Evolutionary conservation across 2,329 filamentous ascomycete species (phyloP).

Genomic region (Cryphonectria carpinicola): DNA sequence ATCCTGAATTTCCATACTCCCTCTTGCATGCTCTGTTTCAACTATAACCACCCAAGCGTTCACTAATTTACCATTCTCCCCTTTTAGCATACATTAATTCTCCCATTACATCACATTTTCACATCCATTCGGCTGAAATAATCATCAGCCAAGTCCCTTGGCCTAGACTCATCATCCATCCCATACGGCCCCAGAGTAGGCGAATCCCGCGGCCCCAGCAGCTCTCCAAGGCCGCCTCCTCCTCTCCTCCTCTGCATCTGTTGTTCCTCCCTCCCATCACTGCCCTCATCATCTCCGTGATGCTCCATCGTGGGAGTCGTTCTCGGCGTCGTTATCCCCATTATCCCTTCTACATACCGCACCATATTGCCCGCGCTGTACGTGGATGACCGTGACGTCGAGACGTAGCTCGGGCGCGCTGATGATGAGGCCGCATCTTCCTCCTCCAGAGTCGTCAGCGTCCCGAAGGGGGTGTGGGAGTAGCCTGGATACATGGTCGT

Average conservation of each 20-base stretch:
- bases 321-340: neutral
- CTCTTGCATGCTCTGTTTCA: neutral
- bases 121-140: neutral
- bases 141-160: constrained; percentile 2
- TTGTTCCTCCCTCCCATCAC: neutral
- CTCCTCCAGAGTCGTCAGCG: neutral
- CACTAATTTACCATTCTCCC: neutral
- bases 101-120: neutral
- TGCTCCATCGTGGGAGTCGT: neutral
- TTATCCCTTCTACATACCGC: neutral
- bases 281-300: neutral
- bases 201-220: neutral
- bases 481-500: neutral
- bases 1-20: neutral
- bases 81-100: neutral
- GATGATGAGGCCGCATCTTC: neutral
- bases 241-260: neutral
- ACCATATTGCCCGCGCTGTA: neutral
- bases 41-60: neutral
- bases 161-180: neutral
- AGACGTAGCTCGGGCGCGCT: neutral
- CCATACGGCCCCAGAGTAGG: neutral
- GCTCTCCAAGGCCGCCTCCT: neutral
- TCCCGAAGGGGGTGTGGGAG: neutral
- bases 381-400: neutral